A percentile compares a stretch with the other conserved stretches of the same genome.
phyloP scores from a whole-genome alignment of 768 basidiomycete genomes.

The Tylopilus plumbeoviolaceoides region DNA sequence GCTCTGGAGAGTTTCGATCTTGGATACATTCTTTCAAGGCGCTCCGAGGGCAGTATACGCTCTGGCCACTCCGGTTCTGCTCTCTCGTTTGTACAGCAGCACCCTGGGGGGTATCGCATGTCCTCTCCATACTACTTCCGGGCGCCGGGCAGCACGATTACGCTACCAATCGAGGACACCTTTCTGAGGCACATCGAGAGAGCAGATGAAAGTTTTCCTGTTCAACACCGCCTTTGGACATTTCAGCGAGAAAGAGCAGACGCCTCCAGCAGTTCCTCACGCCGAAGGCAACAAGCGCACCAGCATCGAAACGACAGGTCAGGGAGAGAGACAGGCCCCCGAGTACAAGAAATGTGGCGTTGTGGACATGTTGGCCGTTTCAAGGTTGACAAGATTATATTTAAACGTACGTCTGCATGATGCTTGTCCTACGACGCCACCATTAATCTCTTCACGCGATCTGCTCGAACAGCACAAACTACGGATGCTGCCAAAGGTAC shows the following conservation, averaged over 20 bases:
- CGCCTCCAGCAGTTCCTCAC: slow-evolving; percentile 18
- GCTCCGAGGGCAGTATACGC: slow-evolving; percentile 30
- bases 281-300: slow-evolving; percentile 20
- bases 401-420: slow-evolving; percentile 31
- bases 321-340: slow-evolving; percentile 18
- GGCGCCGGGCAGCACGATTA: slow-evolving; percentile 32
- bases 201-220: slow-evolving; percentile 41
- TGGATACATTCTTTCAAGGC: slow-evolving; percentile 37
- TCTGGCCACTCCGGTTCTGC: slow-evolving; percentile 26
- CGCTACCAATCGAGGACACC: slow-evolving; percentile 36
- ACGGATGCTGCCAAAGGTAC: slow-evolving; percentile 53
- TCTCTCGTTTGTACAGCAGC: slow-evolving; percentile 16
- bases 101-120: background rate
- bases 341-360: slow-evolving; percentile 59
- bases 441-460: background rate
- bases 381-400: slow-evolving; percentile 47
- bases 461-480: slow-evolving; percentile 28
- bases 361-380: slow-evolving; percentile 61
- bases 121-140: slow-evolving; percentile 28
- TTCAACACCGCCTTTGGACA: slow-evolving; percentile 49
- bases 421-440: slow-evolving; percentile 17
- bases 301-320: slow-evolving; percentile 14
- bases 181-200: slow-evolving; percentile 36
- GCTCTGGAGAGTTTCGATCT: slow-evolving; percentile 41
- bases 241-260: slow-evolving; percentile 54